Conservation (phyloP, 2,329 filamentous ascomycete genomes). For the Emmonsia crescens region DNA sequence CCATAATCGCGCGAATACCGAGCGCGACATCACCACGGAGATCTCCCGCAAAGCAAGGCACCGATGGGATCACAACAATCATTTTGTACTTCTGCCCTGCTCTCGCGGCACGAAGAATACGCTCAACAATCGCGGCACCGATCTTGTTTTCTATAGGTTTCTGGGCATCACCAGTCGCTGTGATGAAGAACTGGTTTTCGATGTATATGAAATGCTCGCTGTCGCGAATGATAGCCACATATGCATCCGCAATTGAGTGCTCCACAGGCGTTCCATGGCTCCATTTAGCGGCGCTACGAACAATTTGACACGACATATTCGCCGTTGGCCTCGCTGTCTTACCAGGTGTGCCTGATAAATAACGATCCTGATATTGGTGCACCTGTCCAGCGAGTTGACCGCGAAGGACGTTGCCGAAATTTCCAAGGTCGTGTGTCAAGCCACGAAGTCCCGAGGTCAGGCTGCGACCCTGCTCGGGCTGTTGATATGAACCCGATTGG, state of each 20-base stretch:
- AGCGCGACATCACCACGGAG: slow-evolving; percentile 70
- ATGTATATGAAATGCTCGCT: slow-evolving; percentile 85
- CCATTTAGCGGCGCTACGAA: slow-evolving; percentile 69
- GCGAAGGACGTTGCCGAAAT: slow-evolving; percentile 29
- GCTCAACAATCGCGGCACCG: slow-evolving; percentile 81
- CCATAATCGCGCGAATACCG: slow-evolving; percentile 91
- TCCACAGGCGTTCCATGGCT: slow-evolving; percentile 49
- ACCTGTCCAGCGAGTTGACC: slow-evolving; percentile 33
- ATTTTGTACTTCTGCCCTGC: slow-evolving; percentile 81
- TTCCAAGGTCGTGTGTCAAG: slow-evolving; percentile 28
- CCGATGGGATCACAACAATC: slow-evolving; percentile 79
- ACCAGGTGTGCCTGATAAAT: slow-evolving; percentile 13
- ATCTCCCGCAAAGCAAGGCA: slow-evolving; percentile 91
- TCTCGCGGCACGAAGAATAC: slow-evolving; percentile 67
- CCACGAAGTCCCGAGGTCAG: slow-evolving; percentile 23
- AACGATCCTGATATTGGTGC: slow-evolving; percentile 34
- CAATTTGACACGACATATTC: slow-evolving; percentile 55
- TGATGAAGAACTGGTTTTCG: slow-evolving; percentile 98
- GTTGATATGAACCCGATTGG: slow-evolving; percentile 23
- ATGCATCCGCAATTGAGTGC: slow-evolving; percentile 81
- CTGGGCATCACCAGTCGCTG: slow-evolving; percentile 82
- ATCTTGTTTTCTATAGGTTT: slow-evolving; percentile 67
- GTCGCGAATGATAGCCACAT: slow-evolving; percentile 71
- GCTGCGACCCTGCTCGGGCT: slow-evolving; percentile 19
- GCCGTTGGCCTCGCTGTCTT: slow-evolving; percentile 18